Evolutionary conservation across 202 grass and related monocot genomes (phyloP), one percentile per base, ranked within the genome.

Genomic region (Digitaria exilis): DNA sequence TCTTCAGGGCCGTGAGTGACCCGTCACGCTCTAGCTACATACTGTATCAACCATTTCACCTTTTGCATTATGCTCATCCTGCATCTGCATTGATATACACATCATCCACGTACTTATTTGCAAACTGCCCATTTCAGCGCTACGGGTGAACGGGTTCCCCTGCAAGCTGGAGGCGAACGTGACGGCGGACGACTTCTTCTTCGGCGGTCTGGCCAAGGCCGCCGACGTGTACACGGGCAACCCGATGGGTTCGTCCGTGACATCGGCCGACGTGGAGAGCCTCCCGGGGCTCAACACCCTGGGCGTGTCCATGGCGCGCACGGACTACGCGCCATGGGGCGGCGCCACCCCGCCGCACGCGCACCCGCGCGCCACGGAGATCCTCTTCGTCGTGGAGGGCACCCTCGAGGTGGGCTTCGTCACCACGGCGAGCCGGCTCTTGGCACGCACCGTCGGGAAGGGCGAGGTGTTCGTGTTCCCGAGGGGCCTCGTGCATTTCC

Each of bases 381-480:
- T 97, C 5, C 28, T 94, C 59, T 88, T 90, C 57, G 91, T 97
- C 13, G 8, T 68, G 2, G 76, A 94, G 4, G 91, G 94, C 44
- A 46, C n/a, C 76, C 76, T 97, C 17, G 83, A 97, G 84, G 94
- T 94, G 30, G 91, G 94, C 22, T 97, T 97, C 86, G 63, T 95
- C 85, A 25, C 87, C 82, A 80, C 63, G 0, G 19, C 1, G 10
- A 84, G 68, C 42, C 74, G 28, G 80, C 89, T 90, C 15, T 0
- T 92, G 46, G 22, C 29, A 2, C 85, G 88, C 4, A 82, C 57
- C 31, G 80, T 94, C 28, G 29, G 16, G 12, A 70, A 13, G 61
- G 94, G 91, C 6, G 94, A 89, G 16, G 63, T 87, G 6, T 94
- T 97, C 41, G 91, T 92, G 1, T 97, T 97, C 80, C 91, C 91